Evolutionary conservation across 768 basidiomycete genomes (phyloP).

Genomic region (Leccinum longicurvipes): DNA sequence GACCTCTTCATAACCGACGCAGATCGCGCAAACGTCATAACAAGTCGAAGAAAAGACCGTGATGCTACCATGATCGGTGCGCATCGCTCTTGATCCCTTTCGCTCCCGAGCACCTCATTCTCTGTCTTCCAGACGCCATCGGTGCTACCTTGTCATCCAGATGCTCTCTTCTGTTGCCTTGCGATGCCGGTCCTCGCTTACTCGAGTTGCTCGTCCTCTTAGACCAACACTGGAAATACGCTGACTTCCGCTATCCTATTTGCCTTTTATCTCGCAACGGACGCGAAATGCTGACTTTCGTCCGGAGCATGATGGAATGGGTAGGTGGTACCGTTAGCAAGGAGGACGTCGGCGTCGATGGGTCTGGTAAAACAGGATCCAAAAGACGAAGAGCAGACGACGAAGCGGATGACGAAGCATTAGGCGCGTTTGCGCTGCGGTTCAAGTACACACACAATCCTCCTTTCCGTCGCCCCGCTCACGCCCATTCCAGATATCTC

Average conservation of each 20-base stretch:
- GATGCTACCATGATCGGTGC: conserved; percentile 84
- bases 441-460: conserved; percentile 66
- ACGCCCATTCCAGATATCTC: conserved; percentile 59
- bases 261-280: conserved; percentile 92
- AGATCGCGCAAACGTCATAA: conserved; percentile 76
- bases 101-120: neutral
- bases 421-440: conserved; percentile 81
- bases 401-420: conserved; percentile 75
- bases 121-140: conserved; percentile 64
- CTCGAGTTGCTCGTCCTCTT: conserved; percentile 93
- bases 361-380: conserved; percentile 49
- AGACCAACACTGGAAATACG: conserved; percentile 97
- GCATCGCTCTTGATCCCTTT: conserved; percentile 12
- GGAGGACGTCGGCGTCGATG: conserved; percentile 85
- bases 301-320: conserved; percentile 98
- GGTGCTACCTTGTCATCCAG: conserved; percentile 78
- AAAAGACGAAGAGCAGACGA: conserved; percentile 58
- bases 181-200: conserved; percentile 91
- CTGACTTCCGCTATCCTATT: conserved; percentile 79
- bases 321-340: conserved; percentile 93
- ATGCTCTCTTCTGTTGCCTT: conserved; percentile 84
- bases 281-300: conserved; percentile 90
- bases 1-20: conserved; percentile 95
- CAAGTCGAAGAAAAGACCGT: conserved; percentile 84
- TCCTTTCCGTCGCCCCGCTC: neutral